Conservation (phyloP, 208 protist species). For the Trichomonas vaginalis region DNA sequence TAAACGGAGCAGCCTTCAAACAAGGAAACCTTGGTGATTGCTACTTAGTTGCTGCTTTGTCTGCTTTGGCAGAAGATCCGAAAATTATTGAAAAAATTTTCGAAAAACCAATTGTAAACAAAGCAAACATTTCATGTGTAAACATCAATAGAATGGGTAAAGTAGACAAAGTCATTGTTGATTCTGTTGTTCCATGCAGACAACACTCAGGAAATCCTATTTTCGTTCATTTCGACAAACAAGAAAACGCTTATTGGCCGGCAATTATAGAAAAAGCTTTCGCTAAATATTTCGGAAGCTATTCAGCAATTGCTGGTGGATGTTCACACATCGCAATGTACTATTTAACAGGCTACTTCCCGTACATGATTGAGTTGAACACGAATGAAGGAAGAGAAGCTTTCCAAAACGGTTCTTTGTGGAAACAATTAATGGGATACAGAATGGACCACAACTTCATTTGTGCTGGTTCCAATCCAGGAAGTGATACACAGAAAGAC, state of each 20-base stretch:
- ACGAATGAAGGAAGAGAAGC: not conserved
- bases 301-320: not conserved
- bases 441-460: not conserved
- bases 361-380: not conserved
- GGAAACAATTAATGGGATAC: not conserved
- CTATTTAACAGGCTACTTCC: not conserved
- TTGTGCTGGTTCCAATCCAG: not conserved
- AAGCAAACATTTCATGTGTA: not conserved
- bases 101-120: not conserved
- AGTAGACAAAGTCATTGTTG: not conserved
- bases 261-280: constrained; percentile 24
- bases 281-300: constrained; percentile 19
- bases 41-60: not conserved
- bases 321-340: constrained; percentile 2
- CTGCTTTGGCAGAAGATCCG: not conserved
- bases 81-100: not conserved
- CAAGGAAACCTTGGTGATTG: not conserved
- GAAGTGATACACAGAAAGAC: not conserved
- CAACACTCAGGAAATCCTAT: no score
- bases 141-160: not conserved
- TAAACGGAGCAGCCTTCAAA: not conserved
- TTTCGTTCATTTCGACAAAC: not conserved
- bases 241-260: not conserved
- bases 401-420: not conserved
- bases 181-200: not conserved